Evolutionary conservation across 2,329 filamentous ascomycete species (phyloP), one percentile per base, ranked within the genome.

Genomic region (Botryotinia convoluta): DNA sequence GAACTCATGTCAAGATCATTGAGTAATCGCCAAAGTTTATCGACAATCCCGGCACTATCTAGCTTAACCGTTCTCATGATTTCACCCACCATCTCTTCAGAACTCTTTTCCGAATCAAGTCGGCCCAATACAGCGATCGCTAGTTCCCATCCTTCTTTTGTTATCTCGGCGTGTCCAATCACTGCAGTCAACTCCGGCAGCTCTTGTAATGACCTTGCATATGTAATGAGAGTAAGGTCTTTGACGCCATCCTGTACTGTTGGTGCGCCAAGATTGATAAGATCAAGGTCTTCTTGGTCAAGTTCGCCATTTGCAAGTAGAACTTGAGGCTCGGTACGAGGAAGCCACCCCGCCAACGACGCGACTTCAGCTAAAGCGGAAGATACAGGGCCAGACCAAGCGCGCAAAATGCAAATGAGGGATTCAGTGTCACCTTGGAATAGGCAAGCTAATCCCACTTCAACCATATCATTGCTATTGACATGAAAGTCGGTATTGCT

Each of bases 71-170:
- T 88, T 61, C 85, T 83, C 71, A 98, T 86, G 75, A 98, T 84
- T 74, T 92, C 88, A 59, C 90, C 87, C 18, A 98, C 92, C 74
- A 91, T 91, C 76, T 91, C 88, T 79, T 93, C 91, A 12, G 93
- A 93, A 68, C 89, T 87, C 67, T 89, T 86, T 0, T 87, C 85
- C 74, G 94, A 90, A 79, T 97, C 92, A 80, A 98, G 87, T 71
- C 95, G 90, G 16, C 92, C 93, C 63, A 98, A 86, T 18, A 97
- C 88, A 74, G 94, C 90, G 61, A 98, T 90, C 0, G 94, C 92
- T 79, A 98, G 84, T 83, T 98, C 94, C 95, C 95, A 98, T 14
- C 95, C 95, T 77, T 95, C 91, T 54, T 87, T 85, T 22, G 82
- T 79, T 20, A 82, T 81, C 35, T 76, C 75, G n/a, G 73, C 70